Percentiles rank a stretch among this genome's conserved stretches.
Conservation (phyloP, 345 rosid genomes). For the Eucalyptus sp. region DNA sequence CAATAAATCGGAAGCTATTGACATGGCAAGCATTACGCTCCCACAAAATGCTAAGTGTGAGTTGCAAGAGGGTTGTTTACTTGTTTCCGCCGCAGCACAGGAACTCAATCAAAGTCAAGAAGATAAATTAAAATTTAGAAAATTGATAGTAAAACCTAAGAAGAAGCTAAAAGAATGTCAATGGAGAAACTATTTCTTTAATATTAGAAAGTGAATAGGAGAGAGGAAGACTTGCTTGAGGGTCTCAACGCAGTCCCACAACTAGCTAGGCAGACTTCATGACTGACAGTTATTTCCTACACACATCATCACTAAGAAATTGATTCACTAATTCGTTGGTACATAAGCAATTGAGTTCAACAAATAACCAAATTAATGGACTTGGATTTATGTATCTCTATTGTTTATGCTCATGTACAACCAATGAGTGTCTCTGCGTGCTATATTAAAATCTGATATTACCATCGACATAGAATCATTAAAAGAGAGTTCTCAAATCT, state of each 20-base stretch:
- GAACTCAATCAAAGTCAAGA: neutral
- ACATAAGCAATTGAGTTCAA: neutral
- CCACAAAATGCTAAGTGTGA: neutral
- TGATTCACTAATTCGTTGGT: neutral
- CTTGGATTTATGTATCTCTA: neutral
- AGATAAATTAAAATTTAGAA: neutral
- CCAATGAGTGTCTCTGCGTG: neutral
- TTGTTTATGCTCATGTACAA: neutral
- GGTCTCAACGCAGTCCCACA: neutral
- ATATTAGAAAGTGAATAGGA: neutral
- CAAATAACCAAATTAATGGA: neutral
- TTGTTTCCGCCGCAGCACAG: neutral
- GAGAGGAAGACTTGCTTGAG: neutral
- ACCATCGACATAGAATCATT: neutral
- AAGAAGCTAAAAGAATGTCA: neutral
- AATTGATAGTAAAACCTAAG: neutral
- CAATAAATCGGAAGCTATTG: neutral
- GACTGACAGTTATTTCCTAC: neutral
- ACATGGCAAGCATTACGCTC: neutral
- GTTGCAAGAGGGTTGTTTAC: neutral
- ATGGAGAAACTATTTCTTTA: neutral
- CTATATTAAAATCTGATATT: neutral
- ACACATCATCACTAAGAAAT: neutral
- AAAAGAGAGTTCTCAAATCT: neutral
- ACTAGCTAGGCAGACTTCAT: neutral